Base-by-base conservation (phyloP, 139 green algal genomes). In the Coelastrella sp. region DNA sequence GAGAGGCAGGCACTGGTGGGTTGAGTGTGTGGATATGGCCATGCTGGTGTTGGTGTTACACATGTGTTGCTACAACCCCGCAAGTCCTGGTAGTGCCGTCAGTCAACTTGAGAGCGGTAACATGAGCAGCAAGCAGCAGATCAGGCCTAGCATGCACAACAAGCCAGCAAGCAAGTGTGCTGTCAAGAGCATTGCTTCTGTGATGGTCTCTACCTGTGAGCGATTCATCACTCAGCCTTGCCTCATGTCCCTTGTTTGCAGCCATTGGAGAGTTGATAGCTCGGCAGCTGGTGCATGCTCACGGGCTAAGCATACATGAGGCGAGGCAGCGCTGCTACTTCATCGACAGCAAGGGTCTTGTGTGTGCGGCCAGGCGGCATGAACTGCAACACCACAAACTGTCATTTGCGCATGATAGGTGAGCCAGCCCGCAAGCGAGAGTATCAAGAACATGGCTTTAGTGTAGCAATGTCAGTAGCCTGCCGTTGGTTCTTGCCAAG, bases 341-440 rank as follows among this genome's bases (percentile, higher is more conserved):
- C 88, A 89, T 96, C 49, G 94, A 96, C 89, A 91, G 73, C 82
- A 94, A 79, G 75, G 84, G 25, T 7, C 49, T 63, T 24, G 78
- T 95, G 19, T 66, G 89, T 15, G 57, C 58, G 70, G 22, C 20
- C 49, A 24, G 58, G 70, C 10, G 72, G n/a, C 59, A 57, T 24
- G 22, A 75, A n/a, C 7, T 74, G 72, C 84, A 89, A 82, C 84
- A 89, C 58, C 70, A 89, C 84, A 89, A 89, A 74, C 56, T 92
- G 73, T 92, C 96, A 6, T 99, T 98, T 92, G 96, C 96, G 9
- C 95, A 98, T 90, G 94, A 97, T 65, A 80, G 95, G 82, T 78
- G 12, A 8, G 11, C 10, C 7, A 25, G 78, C 78, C 56, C 20
- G 78, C 35, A 49, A 49, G 35, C 35, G 3, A 49, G 35, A 49